These are phyloP conservation scores for Arabis alpina DNA, from an alignment of 345 rosid species.

Conservation along the genomic window DNA sequence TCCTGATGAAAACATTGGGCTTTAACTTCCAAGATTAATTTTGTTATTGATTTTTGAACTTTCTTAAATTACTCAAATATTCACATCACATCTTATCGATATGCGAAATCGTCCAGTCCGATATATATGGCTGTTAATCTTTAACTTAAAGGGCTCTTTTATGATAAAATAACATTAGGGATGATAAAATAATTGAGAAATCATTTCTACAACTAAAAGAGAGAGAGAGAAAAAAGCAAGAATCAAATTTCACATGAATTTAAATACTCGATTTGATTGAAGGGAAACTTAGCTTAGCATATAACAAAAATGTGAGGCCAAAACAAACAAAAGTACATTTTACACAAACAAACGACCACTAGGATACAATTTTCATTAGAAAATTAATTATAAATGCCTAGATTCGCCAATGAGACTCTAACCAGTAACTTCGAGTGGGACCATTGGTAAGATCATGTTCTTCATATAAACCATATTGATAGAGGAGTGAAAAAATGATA, in stretches of 20 bases:
- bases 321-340: conserved; percentile 28
- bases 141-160: no score
- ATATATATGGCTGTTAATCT: background rate
- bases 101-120: background rate
- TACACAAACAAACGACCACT: conserved; percentile 29
- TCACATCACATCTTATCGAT: background rate
- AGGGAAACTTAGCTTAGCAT: conserved; percentile 9
- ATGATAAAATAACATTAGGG: conserved; percentile 1
- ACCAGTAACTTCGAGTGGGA: background rate
- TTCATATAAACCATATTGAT: background rate
- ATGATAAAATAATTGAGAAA: conserved; percentile 1
- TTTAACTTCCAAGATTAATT: background rate
- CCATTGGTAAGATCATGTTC: conserved; percentile 6
- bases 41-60: background rate
- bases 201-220: background rate
- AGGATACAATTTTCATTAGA: background rate
- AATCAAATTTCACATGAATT: background rate
- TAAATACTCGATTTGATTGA: conserved; percentile 4
- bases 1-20: no score
- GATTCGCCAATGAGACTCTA: background rate
- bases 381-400: background rate
- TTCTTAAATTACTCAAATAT: background rate
- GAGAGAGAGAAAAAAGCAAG: background rate
- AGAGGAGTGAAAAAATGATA: background rate
- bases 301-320: conserved; percentile 28